These are phyloP conservation scores for Ganoderma resinaceum DNA, from an alignment of 1,284 basidiomycete species.

Conservation along the genomic window DNA sequence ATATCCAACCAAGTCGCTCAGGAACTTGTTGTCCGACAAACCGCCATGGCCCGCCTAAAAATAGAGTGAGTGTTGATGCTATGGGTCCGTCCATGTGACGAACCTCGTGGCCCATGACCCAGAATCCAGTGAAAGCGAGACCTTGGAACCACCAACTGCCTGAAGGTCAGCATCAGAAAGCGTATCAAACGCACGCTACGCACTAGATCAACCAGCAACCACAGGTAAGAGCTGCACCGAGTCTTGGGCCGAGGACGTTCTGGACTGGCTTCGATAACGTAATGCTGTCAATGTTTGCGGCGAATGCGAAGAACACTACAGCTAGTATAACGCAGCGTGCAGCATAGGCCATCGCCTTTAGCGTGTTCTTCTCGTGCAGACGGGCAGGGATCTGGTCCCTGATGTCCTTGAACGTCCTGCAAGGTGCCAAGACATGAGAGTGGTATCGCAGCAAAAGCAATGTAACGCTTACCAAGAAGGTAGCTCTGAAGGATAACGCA, in stretches of 20 bases:
- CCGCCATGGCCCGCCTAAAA: conserved; percentile 8
- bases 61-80: background rate
- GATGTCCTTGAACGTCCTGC: conserved; percentile 54
- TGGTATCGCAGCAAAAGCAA: too few relatives aligned
- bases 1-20: conserved; percentile 5
- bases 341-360: conserved; percentile 29
- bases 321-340: conserved; percentile 55
- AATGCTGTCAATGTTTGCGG: conserved; percentile 52
- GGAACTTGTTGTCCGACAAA: background rate
- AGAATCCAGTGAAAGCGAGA: conserved; percentile 51
- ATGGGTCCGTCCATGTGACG: too few relatives aligned
- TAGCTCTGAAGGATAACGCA: too few relatives aligned
- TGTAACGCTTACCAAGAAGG: too few relatives aligned
- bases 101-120: conserved; percentile 13
- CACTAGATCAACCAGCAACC: conserved; percentile 56
- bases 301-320: conserved; percentile 49
- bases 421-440: background rate
- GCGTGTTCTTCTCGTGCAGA: conserved; percentile 36
- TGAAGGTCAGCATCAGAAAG: background rate
- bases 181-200: conserved; percentile 21
- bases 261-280: conserved; percentile 40
- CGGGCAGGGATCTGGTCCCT: conserved; percentile 56
- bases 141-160: conserved; percentile 57
- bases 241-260: conserved; percentile 32
- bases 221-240: conserved; percentile 44